A percentile compares a stretch with the other conserved stretches of the same genome.
Evolutionary conservation across 192 early-diverging fungal genomes (phyloP).

Genomic region (Borealophlyctis nickersoniae): DNA sequence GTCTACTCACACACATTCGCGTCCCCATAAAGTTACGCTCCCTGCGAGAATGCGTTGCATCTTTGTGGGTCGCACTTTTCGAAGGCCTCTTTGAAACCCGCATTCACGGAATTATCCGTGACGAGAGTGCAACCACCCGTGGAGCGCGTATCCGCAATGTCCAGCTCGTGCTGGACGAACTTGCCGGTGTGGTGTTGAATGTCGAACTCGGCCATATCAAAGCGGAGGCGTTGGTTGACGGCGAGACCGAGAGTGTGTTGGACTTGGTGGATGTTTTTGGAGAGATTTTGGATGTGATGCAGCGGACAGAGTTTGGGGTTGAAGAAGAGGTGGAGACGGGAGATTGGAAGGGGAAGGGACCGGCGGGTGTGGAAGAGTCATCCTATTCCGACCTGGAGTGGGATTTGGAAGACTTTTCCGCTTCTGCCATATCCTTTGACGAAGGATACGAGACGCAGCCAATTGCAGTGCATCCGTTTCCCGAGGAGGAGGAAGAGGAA

Average conservation of each 20-base stretch:
- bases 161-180: constrained; percentile 8
- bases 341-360: no score
- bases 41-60: constrained; percentile 19
- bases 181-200: constrained; percentile 11
- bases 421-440: no score
- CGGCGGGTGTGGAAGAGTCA: no score
- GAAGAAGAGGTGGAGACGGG: no score
- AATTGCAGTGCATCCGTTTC: no score
- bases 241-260: not conserved
- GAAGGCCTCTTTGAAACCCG: constrained; percentile 29
- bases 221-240: constrained; percentile 14
- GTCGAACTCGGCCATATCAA: constrained; percentile 22
- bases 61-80: constrained; percentile 31
- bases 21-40: constrained; percentile 13
- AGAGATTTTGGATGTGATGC: constrained; percentile 10
- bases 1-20: constrained; percentile 8
- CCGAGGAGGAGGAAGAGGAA: no score
- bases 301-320: not conserved
- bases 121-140: not conserved
- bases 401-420: no score
- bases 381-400: no score
- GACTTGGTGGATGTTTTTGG: constrained; percentile 26
- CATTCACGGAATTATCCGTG: constrained; percentile 8
- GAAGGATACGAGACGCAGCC: no score
- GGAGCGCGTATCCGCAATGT: constrained; percentile 18